Evolutionary conservation across 2,329 filamentous ascomycete genomes (phyloP).

Genomic region (Monilinia laxa): DNA sequence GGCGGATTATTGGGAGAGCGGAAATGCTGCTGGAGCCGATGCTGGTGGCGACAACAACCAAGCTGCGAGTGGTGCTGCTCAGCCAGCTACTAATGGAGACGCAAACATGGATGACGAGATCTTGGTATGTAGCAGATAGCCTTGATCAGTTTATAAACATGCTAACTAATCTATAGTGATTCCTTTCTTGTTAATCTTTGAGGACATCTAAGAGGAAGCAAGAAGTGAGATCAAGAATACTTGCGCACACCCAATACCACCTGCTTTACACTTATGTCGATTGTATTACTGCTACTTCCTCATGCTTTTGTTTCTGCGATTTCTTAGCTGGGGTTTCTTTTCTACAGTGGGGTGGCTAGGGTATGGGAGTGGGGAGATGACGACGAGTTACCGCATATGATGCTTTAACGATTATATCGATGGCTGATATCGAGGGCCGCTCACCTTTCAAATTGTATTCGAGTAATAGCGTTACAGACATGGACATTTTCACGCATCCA

Average conservation of each 20-base stretch:
- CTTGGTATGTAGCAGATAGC: constrained; percentile 29
- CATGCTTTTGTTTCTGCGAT: constrained; percentile 16
- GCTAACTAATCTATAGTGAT: constrained; percentile 5
- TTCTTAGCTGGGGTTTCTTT: constrained; percentile 19
- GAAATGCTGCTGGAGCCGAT: constrained; percentile 48
- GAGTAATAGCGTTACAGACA: constrained; percentile 13
- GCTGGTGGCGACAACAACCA: constrained; percentile 50
- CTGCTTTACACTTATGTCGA: constrained; percentile 15
- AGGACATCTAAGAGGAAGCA: background rate
- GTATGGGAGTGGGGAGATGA: constrained; percentile 1
- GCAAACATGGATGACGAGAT: constrained; percentile 69
- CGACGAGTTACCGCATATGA: constrained; percentile 10
- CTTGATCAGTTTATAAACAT: background rate
- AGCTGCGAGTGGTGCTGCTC: constrained; percentile 47
- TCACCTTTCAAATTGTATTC: constrained; percentile 20
- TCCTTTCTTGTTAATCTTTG: background rate
- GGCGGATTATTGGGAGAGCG: constrained; percentile 79
- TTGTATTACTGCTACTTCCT: constrained; percentile 24
- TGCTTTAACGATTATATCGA: constrained; percentile 20
- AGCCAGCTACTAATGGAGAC: constrained; percentile 47
- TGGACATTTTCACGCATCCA: background rate
- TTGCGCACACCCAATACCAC: constrained; percentile 2
- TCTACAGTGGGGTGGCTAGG: constrained; percentile 13
- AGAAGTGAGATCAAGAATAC: constrained; percentile 3
- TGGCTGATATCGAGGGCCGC: background rate